Evolutionary conservation across 1,139 yeast species (phyloP).

Genomic region (Blastobotrys malaysiensis): DNA sequence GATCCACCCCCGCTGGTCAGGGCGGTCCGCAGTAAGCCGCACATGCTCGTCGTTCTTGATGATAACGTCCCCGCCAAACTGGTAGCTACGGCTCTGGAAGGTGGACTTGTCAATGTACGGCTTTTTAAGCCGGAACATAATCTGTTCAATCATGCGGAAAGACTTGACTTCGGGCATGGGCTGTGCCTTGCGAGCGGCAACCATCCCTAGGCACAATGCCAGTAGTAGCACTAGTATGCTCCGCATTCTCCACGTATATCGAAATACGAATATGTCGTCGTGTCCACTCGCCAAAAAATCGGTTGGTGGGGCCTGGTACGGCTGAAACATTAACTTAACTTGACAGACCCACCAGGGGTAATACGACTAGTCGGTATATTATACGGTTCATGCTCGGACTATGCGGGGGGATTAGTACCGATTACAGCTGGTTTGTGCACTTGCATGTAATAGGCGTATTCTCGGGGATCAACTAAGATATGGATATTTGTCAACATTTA

Average conservation of each 20-base stretch:
- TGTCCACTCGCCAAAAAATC: neutral
- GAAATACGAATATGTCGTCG: neutral
- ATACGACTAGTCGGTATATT: too few relatives aligned
- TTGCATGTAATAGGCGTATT: too few relatives aligned
- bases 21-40: slow-evolving; percentile 37
- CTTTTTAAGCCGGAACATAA: slow-evolving; percentile 1
- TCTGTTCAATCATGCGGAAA: neutral
- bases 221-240: neutral
- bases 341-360: neutral
- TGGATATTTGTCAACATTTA: too few relatives aligned
- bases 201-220: neutral
- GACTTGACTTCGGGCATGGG: neutral
- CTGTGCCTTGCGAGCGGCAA: neutral
- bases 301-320: neutral
- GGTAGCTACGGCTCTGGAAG: slow-evolving; percentile 30
- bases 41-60: slow-evolving; percentile 33
- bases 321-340: neutral
- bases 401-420: too few relatives aligned
- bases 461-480: too few relatives aligned
- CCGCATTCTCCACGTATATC: neutral
- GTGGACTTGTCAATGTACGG: slow-evolving; percentile 11
- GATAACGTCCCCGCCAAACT: slow-evolving; percentile 37
- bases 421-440: too few relatives aligned
- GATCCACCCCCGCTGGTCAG: slow-evolving; percentile 38
- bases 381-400: too few relatives aligned